Evolutionary conservation across 805 yeast species (phyloP).

Genomic region (Kluyveromyces wickerhamii): DNA sequence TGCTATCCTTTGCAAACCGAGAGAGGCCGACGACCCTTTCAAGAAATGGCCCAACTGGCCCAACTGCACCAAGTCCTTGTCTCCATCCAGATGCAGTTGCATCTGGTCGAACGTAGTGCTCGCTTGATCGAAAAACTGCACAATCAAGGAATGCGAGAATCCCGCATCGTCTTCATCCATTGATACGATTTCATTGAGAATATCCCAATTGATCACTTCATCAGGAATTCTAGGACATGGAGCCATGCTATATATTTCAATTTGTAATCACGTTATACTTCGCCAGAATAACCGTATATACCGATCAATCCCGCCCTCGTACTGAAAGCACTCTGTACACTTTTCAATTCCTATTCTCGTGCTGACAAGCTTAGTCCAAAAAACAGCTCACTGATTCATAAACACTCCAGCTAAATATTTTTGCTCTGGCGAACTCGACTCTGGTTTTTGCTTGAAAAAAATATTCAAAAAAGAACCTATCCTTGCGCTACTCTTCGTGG

Average conservation of each 20-base stretch:
- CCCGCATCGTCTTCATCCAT: slow-evolving; percentile 98
- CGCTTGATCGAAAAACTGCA: slow-evolving; percentile 87
- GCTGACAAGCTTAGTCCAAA: no score
- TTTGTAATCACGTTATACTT: no score
- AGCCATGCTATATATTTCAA: not conserved
- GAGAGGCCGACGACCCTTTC: slow-evolving; percentile 92
- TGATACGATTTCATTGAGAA: slow-evolving; percentile 76
- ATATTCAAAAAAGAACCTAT: no score
- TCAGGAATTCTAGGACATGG: slow-evolving; percentile 21
- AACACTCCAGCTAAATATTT: no score
- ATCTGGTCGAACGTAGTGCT: slow-evolving; percentile 68
- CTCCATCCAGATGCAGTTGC: slow-evolving; percentile 36
- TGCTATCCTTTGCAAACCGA: slow-evolving; percentile 77
- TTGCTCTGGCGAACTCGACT: no score
- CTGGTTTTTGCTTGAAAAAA: no score
- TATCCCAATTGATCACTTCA: slow-evolving; percentile 80
- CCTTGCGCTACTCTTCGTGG: no score
- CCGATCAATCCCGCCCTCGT: no score
- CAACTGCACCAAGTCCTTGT: slow-evolving; percentile 45
- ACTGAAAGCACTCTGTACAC: no score
- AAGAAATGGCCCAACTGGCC: slow-evolving; percentile 83
- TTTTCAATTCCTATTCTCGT: no score
- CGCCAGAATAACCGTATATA: no score
- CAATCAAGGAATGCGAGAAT: slow-evolving; percentile 68
- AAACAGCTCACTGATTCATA: no score